phyloP scores from a whole-genome alignment of 345 rosid genomes.

The Lepidium africanum region DNA sequence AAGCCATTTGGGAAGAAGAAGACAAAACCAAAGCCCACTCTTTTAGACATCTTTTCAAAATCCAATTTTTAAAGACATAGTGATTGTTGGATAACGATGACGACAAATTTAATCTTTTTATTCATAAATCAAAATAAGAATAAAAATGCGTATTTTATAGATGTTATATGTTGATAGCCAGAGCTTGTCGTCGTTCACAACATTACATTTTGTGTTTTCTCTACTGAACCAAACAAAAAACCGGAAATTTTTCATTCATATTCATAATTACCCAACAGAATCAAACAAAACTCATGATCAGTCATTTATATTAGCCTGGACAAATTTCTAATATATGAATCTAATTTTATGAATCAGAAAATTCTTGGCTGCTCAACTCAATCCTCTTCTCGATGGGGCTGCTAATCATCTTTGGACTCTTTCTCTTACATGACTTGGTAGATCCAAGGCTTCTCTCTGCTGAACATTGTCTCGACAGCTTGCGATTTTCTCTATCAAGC shows the following conservation, averaged over 20 bases:
- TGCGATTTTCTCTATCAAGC: background rate
- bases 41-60: background rate
- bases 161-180: background rate
- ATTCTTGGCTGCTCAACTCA: background rate
- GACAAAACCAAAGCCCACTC: constrained; percentile 25
- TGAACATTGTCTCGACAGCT: constrained; percentile 2
- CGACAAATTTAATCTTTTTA: background rate
- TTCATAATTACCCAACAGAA: background rate
- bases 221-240: background rate
- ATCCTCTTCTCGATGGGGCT: constrained; percentile 5
- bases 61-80: background rate
- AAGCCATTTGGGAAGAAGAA: constrained; percentile 24
- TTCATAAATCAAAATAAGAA: background rate
- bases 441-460: constrained; percentile 4
- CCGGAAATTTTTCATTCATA: background rate
- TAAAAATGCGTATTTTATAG: background rate
- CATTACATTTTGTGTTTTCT: background rate
- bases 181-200: constrained; percentile 9
- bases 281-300: background rate
- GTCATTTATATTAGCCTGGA: background rate
- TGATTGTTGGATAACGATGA: background rate
- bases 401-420: background rate
- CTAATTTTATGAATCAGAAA: background rate
- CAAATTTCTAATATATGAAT: background rate
- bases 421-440: background rate